These are phyloP conservation scores for Komagataella ulmi DNA, from an alignment of 805 yeast species.

Conservation along the genomic window DNA sequence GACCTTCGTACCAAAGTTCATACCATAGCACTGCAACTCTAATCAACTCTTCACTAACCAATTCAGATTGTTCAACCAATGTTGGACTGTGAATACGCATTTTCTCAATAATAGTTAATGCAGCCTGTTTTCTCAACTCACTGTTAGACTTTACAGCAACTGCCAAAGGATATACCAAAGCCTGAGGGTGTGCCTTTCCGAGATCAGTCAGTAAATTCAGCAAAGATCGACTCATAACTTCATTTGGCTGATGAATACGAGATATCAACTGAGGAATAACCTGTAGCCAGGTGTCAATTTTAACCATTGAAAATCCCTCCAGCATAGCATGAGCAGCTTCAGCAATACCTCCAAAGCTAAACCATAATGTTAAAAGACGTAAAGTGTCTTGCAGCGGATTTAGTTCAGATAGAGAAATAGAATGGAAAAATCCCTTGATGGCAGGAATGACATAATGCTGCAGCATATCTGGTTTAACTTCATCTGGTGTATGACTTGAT, in stretches of 20 bases:
- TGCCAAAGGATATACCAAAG: constrained; percentile 85
- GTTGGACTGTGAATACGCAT: constrained; percentile 80
- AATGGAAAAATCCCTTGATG: constrained; percentile 88
- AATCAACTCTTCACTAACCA: constrained; percentile 87
- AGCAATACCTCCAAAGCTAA: constrained; percentile 85
- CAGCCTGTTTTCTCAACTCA: constrained; percentile 81
- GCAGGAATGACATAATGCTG: constrained; percentile 92
- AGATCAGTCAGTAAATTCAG: constrained; percentile 72
- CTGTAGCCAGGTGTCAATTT: constrained; percentile 88
- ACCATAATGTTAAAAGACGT: constrained; percentile 86
- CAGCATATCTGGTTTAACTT: constrained; percentile 39
- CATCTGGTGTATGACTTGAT: constrained; percentile 4
- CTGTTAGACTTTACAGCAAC: constrained; percentile 95
- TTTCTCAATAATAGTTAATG: constrained; percentile 78
- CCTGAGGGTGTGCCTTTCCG: constrained; percentile 96
- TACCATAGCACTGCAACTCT: constrained; percentile 96
- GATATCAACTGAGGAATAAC: constrained; percentile 94
- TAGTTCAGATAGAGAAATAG: constrained; percentile 76
- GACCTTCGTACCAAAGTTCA: constrained; percentile 95
- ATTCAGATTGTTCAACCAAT: constrained; percentile 82
- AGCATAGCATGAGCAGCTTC: constrained; percentile 85
- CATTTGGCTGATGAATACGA: constrained; percentile 91
- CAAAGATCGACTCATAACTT: constrained; percentile 66
- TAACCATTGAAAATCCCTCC: constrained; percentile 83
- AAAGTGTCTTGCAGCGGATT: constrained; percentile 89